Conservation (phyloP, 73 alveolate species). For the Tetrahymena malaccensis region DNA sequence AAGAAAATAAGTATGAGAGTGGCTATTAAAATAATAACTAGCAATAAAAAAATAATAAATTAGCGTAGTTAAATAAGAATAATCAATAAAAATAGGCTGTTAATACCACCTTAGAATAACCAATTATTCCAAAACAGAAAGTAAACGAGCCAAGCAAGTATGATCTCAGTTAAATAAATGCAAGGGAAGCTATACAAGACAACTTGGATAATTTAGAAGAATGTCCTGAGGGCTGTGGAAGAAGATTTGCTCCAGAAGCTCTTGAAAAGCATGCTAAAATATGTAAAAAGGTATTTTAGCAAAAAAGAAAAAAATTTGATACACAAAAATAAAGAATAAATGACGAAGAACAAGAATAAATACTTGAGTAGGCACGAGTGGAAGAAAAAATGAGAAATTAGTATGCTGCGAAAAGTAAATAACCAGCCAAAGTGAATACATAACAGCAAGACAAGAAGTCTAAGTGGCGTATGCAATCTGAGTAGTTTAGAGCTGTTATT, state of each 20-base stretch:
- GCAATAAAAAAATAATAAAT: neutral
- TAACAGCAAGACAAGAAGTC: conserved; percentile 11
- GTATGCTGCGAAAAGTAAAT: neutral
- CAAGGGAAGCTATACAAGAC: neutral
- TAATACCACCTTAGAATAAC: neutral
- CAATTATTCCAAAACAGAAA: neutral
- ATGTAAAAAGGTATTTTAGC: conserved; percentile 38
- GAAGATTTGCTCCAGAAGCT: conserved; percentile 22
- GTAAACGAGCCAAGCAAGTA: neutral
- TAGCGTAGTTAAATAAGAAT: neutral
- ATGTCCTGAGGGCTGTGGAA: conserved; percentile 50
- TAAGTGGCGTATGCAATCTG: conserved; percentile 36
- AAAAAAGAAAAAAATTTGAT: conserved; percentile 36
- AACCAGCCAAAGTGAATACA: neutral
- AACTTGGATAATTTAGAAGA: conserved; percentile 14
- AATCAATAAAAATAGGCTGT: neutral
- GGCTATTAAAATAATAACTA: neutral
- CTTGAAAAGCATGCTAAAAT: conserved; percentile 24
- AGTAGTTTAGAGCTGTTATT: conserved; percentile 18
- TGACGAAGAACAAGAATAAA: conserved; percentile 25
- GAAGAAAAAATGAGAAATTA: conserved; percentile 8
- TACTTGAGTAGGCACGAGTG: neutral
- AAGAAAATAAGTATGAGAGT: neutral
- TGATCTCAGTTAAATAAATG: neutral
- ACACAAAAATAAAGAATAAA: conserved; percentile 13